Base-by-base conservation (phyloP, 2,329 filamentous ascomycete genomes). In the Talaromyces sp. region DNA sequence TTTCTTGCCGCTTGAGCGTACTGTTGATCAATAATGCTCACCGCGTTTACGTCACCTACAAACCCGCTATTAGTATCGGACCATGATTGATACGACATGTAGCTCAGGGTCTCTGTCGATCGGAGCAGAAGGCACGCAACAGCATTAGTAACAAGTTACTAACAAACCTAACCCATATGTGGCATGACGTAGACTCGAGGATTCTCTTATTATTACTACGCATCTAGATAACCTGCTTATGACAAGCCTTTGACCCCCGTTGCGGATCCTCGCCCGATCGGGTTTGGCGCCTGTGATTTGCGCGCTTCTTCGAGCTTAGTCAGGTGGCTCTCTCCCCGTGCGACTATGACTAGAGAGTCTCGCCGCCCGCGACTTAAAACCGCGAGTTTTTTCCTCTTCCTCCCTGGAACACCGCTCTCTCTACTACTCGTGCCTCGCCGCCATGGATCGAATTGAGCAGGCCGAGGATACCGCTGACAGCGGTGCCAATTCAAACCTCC, bases 361-460 rank as follows among this genome's bases (percentile, higher is more conserved):
- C 42, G 42, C 18, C 42, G 42, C 42, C 42, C 42, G 42, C 42
- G 42, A 23, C 42, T 18, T 47, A 23, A 23, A 47, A 23, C 42
- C n/a, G 5, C n/a, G 3, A 12, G 5, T 28, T 31, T 51, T 33
- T 50, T 18, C 28, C 27, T 30, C 56, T 5, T 44, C 36, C 27
- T 60, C 31, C 53, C 28, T 28, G n/a, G 51, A 5, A 51, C 36
- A 31, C 54, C 28, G 52, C 47, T 50, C 28, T 34, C 42, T 28
- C 52, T 34, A 53, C 14, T 36, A 47, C 6, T 40, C 34, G 59
- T 51, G 42, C 16, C 44, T 51, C 34, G 28, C 50, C 50, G 44
- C 57, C 62, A 77, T 77, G 75, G 74, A 77, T 72, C 73, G 64
- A 64, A 77, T 77, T 65, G 75, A 76, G 66, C 66, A 68, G 42